phyloP scores from a whole-genome alignment of 2,329 filamentous ascomycete species.

The Penicillium hordei region DNA sequence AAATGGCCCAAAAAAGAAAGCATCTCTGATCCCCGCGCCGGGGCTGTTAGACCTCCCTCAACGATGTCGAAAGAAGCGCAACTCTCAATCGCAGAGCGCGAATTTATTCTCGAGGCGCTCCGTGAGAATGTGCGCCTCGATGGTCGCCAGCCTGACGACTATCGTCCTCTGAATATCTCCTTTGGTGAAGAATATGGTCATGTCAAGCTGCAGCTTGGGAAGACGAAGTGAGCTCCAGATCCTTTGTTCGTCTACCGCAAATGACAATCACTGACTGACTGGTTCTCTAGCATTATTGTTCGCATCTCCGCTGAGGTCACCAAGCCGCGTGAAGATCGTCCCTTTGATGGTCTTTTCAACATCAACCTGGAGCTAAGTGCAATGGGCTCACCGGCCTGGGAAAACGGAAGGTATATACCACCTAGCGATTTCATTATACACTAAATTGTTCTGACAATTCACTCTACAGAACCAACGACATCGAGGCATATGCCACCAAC shows the following conservation, averaged over 20 bases:
- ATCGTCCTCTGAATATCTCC: constrained; percentile 70
- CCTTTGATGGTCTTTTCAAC: constrained; percentile 92
- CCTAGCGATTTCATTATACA: not conserved
- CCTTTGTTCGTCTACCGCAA: not conserved
- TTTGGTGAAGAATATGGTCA: constrained; percentile 93
- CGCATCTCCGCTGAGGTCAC: constrained; percentile 87
- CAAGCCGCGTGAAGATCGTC: constrained; percentile 79
- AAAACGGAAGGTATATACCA: constrained; percentile 66
- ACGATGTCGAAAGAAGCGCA: constrained; percentile 89
- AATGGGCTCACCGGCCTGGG: constrained; percentile 88
- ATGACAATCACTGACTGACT: constrained; percentile 21
- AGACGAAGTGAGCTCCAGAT: constrained; percentile 68
- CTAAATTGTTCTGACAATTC: constrained; percentile 7
- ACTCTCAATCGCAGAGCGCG: constrained; percentile 83
- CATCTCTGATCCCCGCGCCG: constrained; percentile 20
- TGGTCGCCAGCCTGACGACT: constrained; percentile 76
- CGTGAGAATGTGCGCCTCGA: constrained; percentile 79
- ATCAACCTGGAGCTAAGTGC: constrained; percentile 89
- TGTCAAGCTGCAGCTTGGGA: constrained; percentile 81
- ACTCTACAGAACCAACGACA: constrained; percentile 65
- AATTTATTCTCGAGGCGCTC: constrained; percentile 81
- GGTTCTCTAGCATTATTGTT: constrained; percentile 66
- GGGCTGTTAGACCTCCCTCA: constrained; percentile 14
- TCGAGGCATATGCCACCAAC: constrained; percentile 81
- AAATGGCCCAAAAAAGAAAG: constrained; percentile 23